These are phyloP conservation scores for Neurospora sp. DNA, from an alignment of 495 filamentous ascomycete genomes.

Conservation along the genomic window DNA sequence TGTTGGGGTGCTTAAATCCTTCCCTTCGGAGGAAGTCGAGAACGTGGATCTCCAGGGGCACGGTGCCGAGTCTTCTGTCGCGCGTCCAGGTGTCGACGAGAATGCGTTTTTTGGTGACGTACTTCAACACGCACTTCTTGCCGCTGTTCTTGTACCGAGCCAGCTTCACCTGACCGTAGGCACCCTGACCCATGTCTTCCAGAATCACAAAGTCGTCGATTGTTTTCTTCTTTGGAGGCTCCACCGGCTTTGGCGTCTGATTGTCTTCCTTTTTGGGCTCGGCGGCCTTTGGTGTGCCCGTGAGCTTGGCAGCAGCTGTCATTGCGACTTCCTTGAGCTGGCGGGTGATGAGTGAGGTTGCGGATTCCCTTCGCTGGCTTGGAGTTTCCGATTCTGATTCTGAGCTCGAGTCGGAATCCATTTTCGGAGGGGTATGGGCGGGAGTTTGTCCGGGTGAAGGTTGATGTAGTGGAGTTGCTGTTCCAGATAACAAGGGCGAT, in stretches of 20 bases:
- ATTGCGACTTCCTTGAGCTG: slow-evolving; percentile 64
- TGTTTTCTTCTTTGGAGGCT: slow-evolving; percentile 53
- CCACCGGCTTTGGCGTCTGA: slow-evolving; percentile 10
- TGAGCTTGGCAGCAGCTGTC: slow-evolving; percentile 37
- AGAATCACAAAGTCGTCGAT: slow-evolving; percentile 88
- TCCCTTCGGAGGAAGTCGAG: slow-evolving; percentile 86
- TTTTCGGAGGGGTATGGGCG: slow-evolving; percentile 39
- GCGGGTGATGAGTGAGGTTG: slow-evolving; percentile 55
- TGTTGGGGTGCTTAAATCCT: slow-evolving; percentile 83
- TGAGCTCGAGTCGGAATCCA: slow-evolving; percentile 38
- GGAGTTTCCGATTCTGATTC: neutral
- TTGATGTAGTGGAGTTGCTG: slow-evolving; percentile 57
- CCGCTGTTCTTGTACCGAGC: slow-evolving; percentile 75
- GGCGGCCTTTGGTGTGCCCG: slow-evolving; percentile 23
- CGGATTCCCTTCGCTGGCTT: slow-evolving; percentile 25
- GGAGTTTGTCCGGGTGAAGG: slow-evolving; percentile 68
- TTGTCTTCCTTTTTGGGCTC: slow-evolving; percentile 25
- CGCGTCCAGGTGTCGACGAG: slow-evolving; percentile 98
- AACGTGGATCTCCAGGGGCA: slow-evolving; percentile 95
- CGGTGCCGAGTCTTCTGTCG: slow-evolving; percentile 88
- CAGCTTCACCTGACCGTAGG: slow-evolving; percentile 95
- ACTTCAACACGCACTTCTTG: slow-evolving; percentile 91
- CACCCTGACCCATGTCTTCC: slow-evolving; percentile 97
- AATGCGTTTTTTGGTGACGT: slow-evolving; percentile 93
- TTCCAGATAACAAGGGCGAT: slow-evolving; percentile 50